These are phyloP conservation scores for Rostrohypoxylon terebratum DNA, from an alignment of 495 filamentous ascomycete genomes.

Conservation along the genomic window DNA sequence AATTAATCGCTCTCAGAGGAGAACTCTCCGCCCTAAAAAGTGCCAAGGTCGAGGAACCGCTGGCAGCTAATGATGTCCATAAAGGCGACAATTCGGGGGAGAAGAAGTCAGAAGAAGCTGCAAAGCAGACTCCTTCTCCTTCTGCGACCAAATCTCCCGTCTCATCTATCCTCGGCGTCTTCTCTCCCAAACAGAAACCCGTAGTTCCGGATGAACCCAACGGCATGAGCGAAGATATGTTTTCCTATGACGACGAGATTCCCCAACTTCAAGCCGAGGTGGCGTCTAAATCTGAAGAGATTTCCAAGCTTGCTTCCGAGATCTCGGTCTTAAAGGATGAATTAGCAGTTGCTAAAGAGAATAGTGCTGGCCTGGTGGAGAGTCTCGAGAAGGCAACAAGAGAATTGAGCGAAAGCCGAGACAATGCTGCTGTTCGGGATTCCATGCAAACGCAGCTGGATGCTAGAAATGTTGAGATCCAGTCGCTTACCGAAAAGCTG, in stretches of 20 bases:
- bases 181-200: slow-evolving; percentile 62
- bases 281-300: slow-evolving; percentile 59
- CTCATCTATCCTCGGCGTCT: slow-evolving; percentile 55
- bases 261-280: slow-evolving; percentile 72
- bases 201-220: slow-evolving; percentile 52
- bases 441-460: slow-evolving; percentile 62
- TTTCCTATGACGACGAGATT: slow-evolving; percentile 83
- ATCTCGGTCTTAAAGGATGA: slow-evolving; percentile 54
- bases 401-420: slow-evolving; percentile 68
- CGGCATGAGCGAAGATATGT: slow-evolving; percentile 79
- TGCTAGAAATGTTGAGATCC: slow-evolving; percentile 59
- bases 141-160: slow-evolving; percentile 55
- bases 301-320: slow-evolving; percentile 53
- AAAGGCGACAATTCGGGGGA: slow-evolving; percentile 12
- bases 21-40: slow-evolving; percentile 51
- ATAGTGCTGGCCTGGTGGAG: slow-evolving; percentile 71
- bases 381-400: slow-evolving; percentile 70
- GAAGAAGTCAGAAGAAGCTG: slow-evolving; percentile 26
- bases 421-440: slow-evolving; percentile 67
- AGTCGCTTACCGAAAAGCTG: slow-evolving; percentile 63
- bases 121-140: slow-evolving; percentile 31
- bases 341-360: slow-evolving; percentile 67
- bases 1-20: slow-evolving; percentile 64
- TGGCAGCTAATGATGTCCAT: slow-evolving; percentile 18
- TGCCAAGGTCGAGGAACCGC: slow-evolving; percentile 37